A percentile compares a stretch with the other conserved stretches of the same genome.
phyloP scores from a whole-genome alignment of 768 basidiomycete species.

The Baorangia bicolor region DNA sequence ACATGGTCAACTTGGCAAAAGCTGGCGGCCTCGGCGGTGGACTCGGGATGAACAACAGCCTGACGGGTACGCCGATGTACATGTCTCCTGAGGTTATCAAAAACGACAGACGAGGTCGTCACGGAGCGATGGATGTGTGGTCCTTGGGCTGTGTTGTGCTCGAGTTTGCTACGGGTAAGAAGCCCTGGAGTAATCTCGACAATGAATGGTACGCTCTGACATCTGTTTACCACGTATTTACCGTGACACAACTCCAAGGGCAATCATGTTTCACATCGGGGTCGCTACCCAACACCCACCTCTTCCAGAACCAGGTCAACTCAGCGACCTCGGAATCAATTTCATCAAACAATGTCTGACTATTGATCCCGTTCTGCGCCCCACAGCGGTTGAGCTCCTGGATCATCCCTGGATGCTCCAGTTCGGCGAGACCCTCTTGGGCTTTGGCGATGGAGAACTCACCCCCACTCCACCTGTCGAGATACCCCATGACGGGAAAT shows the following conservation, averaged over 20 bases:
- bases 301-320: conserved; percentile 86
- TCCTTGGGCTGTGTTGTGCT: conserved; percentile 96
- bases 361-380: conserved; percentile 81
- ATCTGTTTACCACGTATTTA: not conserved
- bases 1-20: conserved; percentile 34
- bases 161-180: conserved; percentile 93
- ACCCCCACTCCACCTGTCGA: conserved; percentile 46
- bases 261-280: conserved; percentile 99
- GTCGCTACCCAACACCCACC: conserved; percentile 96
- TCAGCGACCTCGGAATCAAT: conserved; percentile 85
- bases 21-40: conserved; percentile 37
- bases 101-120: conserved; percentile 81
- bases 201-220: conserved; percentile 83
- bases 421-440: conserved; percentile 68
- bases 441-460: conserved; percentile 65
- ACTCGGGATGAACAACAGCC: conserved; percentile 70
- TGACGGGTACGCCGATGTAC: conserved; percentile 99
- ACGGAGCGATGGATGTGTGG: conserved; percentile 99
- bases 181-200: conserved; percentile 98
- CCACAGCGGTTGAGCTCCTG: conserved; percentile 82
- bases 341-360: conserved; percentile 92
- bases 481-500: conserved; percentile 48
- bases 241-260: conserved; percentile 51
- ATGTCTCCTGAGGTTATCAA: conserved; percentile 99
- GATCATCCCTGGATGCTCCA: conserved; percentile 89